Percentiles rank a stretch among this genome's conserved stretches.
These are phyloP conservation scores for Vigna nakashimae DNA, from an alignment of 306 rosid species.

Conservation along the genomic window DNA sequence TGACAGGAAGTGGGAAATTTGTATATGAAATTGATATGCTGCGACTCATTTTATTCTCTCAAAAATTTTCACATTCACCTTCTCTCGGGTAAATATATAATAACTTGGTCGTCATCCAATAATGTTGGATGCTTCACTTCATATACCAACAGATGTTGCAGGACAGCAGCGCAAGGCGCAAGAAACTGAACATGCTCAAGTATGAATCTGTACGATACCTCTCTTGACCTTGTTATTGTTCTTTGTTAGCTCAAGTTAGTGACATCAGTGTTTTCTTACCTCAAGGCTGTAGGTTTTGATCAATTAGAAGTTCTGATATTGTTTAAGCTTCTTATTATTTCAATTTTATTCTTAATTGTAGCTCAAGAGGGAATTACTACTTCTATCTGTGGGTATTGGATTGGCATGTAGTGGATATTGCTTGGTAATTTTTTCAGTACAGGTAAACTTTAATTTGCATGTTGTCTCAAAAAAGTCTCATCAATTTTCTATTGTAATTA, in stretches of 20 bases:
- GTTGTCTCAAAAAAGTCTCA: conserved; percentile 7
- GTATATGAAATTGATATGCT: background rate
- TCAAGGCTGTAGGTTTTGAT: conserved; percentile 36
- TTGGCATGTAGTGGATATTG: conserved; percentile 84
- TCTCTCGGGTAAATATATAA: conserved; percentile 28
- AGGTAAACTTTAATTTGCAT: conserved; percentile 60
- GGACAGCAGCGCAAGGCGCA: conserved; percentile 77
- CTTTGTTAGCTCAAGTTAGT: conserved; percentile 48
- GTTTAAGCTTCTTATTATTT: conserved; percentile 41
- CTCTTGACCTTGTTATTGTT: conserved; percentile 56
- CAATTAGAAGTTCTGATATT: conserved; percentile 1
- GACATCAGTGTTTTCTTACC: conserved; percentile 12
- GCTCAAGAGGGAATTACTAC: conserved; percentile 88
- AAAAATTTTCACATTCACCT: conserved; percentile 13
- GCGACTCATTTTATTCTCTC: conserved; percentile 1
- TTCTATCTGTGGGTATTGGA: conserved; percentile 86
- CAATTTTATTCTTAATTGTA: conserved; percentile 45
- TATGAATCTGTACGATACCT: conserved; percentile 90
- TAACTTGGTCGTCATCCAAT: conserved; percentile 8
- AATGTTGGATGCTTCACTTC: conserved; percentile 28
- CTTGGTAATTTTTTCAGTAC: conserved; percentile 70
- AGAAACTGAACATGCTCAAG: conserved; percentile 81
- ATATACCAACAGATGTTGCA: conserved; percentile 56
- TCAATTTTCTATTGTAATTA: conserved; percentile 2
- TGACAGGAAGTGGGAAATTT: conserved; percentile 13